These are phyloP conservation scores for Leccinum arenicola DNA, from an alignment of 768 basidiomycete species.

Conservation along the genomic window DNA sequence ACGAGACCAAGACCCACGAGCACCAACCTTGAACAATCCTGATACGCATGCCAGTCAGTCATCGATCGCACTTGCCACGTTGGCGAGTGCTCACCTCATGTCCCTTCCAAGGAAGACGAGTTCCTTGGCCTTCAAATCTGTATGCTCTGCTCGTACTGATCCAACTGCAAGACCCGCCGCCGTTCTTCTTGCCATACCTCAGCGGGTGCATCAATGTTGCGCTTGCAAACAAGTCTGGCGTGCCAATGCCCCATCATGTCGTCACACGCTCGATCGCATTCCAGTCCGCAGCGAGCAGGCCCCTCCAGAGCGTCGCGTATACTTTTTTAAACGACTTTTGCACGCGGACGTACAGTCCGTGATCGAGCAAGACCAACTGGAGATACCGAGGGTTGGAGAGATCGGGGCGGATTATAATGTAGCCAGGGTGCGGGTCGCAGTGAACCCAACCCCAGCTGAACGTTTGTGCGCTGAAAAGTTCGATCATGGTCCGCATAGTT, in stretches of 20 bases:
- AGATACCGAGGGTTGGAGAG: too few species aligned
- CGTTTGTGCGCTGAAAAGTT: constrained; percentile 85
- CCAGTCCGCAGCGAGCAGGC: too few species aligned
- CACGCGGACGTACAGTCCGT: too few species aligned
- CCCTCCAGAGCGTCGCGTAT: too few species aligned
- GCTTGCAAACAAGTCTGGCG: constrained; percentile 45
- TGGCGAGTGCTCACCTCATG: constrained; percentile 48
- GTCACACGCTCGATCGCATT: too few species aligned
- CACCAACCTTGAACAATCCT: constrained; percentile 38
- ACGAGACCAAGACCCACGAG: background rate
- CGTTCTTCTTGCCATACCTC: too few species aligned
- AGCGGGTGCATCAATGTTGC: too few species aligned
- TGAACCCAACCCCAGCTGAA: constrained; percentile 92
- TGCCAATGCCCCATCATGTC: too few species aligned
- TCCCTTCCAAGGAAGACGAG: constrained; percentile 75
- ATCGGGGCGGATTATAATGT: constrained; percentile 62
- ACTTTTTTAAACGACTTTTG: too few species aligned
- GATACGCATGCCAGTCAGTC: too few species aligned
- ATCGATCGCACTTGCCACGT: background rate
- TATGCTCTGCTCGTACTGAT: constrained; percentile 59
- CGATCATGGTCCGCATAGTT: constrained; percentile 84
- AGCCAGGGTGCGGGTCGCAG: constrained; percentile 76
- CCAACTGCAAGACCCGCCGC: too few species aligned
- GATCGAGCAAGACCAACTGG: too few species aligned
- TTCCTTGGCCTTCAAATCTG: constrained; percentile 64